Conservation (phyloP, 2,329 filamentous ascomycete species). For the Hansfordia pulvinata region DNA sequence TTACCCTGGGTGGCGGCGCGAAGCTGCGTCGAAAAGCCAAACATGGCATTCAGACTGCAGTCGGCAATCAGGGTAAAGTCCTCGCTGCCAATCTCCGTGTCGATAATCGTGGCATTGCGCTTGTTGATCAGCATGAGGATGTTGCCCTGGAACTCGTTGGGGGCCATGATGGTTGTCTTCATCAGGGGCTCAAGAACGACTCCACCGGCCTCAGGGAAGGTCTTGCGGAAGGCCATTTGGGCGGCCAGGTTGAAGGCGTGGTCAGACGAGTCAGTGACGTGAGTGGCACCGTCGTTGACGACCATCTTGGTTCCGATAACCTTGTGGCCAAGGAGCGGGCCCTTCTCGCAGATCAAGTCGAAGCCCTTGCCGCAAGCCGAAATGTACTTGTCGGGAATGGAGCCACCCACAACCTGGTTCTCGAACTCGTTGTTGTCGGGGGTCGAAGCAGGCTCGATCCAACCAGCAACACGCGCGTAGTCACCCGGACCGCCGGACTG, state of each 20-base stretch:
- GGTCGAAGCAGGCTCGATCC: slow-evolving; percentile 70
- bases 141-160: slow-evolving; percentile 94
- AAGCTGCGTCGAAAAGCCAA: slow-evolving; percentile 85
- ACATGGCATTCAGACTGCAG: slow-evolving; percentile 93
- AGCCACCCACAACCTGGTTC: slow-evolving; percentile 75
- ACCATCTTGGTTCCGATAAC: slow-evolving; percentile 86
- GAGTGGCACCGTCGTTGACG: slow-evolving; percentile 89
- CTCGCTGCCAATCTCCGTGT: slow-evolving; percentile 86
- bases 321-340: slow-evolving; percentile 82
- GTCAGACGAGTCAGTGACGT: slow-evolving; percentile 96
- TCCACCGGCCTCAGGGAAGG: slow-evolving; percentile 69
- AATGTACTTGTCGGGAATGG: slow-evolving; percentile 91
- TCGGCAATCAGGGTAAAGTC: slow-evolving; percentile 90
- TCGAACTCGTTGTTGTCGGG: slow-evolving; percentile 72
- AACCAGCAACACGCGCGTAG: slow-evolving; percentile 84
- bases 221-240: slow-evolving; percentile 92
- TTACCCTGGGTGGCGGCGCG: slow-evolving; percentile 93
- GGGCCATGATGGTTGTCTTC: slow-evolving; percentile 95
- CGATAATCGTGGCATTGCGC: slow-evolving; percentile 85
- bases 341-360: slow-evolving; percentile 66
- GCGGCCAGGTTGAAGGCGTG: slow-evolving; percentile 91
- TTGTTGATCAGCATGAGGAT: slow-evolving; percentile 95
- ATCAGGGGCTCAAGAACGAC: slow-evolving; percentile 89
- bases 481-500: slow-evolving; percentile 93
- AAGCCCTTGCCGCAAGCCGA: slow-evolving; percentile 94